These are phyloP conservation scores for Starmerella geochares DNA, from an alignment of 805 yeast genomes.

Conservation along the genomic window DNA sequence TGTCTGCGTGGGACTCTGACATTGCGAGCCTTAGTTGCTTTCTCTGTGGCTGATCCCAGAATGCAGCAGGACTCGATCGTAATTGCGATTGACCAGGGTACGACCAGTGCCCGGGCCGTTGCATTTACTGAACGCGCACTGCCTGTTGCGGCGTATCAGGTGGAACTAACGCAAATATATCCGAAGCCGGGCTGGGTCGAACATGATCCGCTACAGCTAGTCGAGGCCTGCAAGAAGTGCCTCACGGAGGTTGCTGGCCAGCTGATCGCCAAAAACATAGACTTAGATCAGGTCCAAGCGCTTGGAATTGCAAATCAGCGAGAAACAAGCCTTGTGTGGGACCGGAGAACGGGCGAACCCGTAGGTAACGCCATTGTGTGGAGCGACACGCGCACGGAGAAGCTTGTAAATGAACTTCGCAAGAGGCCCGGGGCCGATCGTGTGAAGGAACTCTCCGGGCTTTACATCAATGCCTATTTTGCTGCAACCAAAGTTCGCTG, in stretches of 20 bases:
- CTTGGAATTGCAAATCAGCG: constrained; percentile 93
- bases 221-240: constrained; percentile 73
- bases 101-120: constrained; percentile 84
- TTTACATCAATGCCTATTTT: constrained; percentile 84
- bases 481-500: constrained; percentile 84
- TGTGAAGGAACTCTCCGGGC: constrained; percentile 60
- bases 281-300: constrained; percentile 44
- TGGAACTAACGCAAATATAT: constrained; percentile 54
- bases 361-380: constrained; percentile 85
- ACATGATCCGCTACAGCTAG: constrained; percentile 74
- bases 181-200: constrained; percentile 65
- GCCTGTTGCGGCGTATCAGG: constrained; percentile 80
- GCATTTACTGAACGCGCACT: constrained; percentile 61
- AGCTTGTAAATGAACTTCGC: constrained; percentile 50
- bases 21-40: background rate
- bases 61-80: constrained; percentile 21
- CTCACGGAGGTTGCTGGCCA: constrained; percentile 35
- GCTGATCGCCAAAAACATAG: constrained; percentile 29
- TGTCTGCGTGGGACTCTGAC: background rate
- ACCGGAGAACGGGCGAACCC: constrained; percentile 69
- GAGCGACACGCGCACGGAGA: constrained; percentile 85
- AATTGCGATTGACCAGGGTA: constrained; percentile 69
- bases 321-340: constrained; percentile 84
- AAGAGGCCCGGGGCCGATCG: constrained; percentile 47
- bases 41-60: background rate